Evolutionary conservation across 108 stramenopile genomes (phyloP).

Genomic region (Cyclotella sp.): DNA sequence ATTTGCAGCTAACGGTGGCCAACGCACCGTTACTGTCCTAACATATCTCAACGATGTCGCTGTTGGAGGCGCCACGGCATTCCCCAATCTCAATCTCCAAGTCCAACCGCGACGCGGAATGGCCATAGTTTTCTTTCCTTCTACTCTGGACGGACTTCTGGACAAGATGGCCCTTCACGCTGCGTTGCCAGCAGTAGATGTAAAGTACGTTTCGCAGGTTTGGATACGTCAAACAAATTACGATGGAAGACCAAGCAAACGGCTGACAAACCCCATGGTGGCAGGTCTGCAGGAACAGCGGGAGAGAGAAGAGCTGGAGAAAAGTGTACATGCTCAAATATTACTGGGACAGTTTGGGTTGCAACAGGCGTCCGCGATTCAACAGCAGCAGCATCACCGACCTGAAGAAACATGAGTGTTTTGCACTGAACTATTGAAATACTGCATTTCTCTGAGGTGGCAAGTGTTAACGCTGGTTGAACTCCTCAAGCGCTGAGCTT

Average conservation of each 20-base stretch:
- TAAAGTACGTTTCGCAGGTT: constrained; percentile 97
- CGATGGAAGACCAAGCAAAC: constrained; percentile 76
- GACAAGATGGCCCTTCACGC: constrained; percentile 93
- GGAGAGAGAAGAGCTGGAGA: constrained; percentile 25
- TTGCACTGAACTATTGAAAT: not conserved
- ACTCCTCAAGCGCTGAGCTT: constrained; percentile 59
- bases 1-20: constrained; percentile 91
- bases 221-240: constrained; percentile 94
- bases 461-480: constrained; percentile 8
- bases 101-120: constrained; percentile 81
- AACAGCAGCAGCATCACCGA: constrained; percentile 20
- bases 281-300: constrained; percentile 61
- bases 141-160: constrained; percentile 89
- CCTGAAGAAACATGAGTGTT: constrained; percentile 11
- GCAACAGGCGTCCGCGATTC: constrained; percentile 13
- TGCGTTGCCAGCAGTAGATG: constrained; percentile 86
- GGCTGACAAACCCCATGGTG: constrained; percentile 69
- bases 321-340: constrained; percentile 17
- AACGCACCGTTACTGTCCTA: constrained; percentile 92
- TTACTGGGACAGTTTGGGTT: constrained; percentile 17
- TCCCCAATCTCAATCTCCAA: constrained; percentile 84
- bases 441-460: not conserved
- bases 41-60: constrained; percentile 95
- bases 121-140: constrained; percentile 97
- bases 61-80: constrained; percentile 89